Evolutionary conservation across 192 early-diverging fungal genomes (phyloP).

Genomic region (Backusella tuberculispora): DNA sequence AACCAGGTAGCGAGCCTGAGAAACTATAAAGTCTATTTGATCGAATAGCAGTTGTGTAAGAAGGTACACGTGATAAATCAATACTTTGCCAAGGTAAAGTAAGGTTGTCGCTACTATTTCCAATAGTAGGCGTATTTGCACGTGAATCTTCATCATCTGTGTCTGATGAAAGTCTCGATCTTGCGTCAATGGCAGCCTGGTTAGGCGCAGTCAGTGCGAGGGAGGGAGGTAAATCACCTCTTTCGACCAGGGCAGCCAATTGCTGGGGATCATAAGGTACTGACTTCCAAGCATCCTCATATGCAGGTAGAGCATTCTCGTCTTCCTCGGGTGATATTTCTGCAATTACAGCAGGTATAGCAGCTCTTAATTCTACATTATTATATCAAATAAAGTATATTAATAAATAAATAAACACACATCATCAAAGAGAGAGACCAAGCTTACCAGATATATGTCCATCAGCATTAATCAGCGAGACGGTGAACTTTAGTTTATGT

Average conservation of each 20-base stretch:
- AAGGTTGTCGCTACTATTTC: neutral
- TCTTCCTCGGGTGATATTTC: slow-evolving; percentile 33
- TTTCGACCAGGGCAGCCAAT: slow-evolving; percentile 22
- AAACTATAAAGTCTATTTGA: slow-evolving; percentile 32
- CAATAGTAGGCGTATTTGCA: neutral
- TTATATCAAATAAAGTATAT: neutral
- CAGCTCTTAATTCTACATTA: slow-evolving; percentile 39
- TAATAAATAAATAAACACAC: neutral
- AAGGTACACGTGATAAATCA: slow-evolving; percentile 41
- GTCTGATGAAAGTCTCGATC: slow-evolving; percentile 7
- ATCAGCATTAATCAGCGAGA: slow-evolving; percentile 37
- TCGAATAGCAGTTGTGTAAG: slow-evolving; percentile 40
- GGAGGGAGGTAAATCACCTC: slow-evolving; percentile 31
- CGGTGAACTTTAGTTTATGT: slow-evolving; percentile 45
- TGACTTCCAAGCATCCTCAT: slow-evolving; percentile 40
- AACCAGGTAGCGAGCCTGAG: slow-evolving; percentile 31
- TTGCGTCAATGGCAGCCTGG: slow-evolving; percentile 29
- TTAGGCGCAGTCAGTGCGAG: slow-evolving; percentile 29
- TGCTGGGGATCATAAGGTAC: slow-evolving; percentile 36
- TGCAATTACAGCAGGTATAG: slow-evolving; percentile 39
- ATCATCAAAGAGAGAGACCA: neutral
- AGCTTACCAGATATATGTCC: slow-evolving; percentile 44
- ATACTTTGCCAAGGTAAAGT: slow-evolving; percentile 30
- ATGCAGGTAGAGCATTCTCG: slow-evolving; percentile 31
- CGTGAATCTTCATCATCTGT: slow-evolving; percentile 13